phyloP scores from a whole-genome alignment of 495 filamentous ascomycete genomes.

The Penicillium maclennaniae region DNA sequence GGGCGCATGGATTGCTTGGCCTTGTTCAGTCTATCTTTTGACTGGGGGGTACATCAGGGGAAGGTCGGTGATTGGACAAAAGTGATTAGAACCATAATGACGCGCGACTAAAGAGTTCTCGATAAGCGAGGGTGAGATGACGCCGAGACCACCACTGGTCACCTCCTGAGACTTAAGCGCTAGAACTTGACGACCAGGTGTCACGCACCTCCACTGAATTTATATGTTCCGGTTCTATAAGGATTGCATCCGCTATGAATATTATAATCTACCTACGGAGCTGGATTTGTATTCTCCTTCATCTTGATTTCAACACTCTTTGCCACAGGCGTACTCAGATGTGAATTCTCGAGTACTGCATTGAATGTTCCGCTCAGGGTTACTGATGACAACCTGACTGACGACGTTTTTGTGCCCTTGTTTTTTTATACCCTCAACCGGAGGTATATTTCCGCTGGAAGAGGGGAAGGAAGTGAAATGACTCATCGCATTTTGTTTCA shows the following conservation, averaged over 20 bases:
- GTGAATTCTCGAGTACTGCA: too few relatives aligned
- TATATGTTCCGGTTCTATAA: conserved; percentile 3
- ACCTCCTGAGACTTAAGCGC: not conserved
- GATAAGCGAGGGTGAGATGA: conserved; percentile 1
- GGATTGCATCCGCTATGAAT: conserved; percentile 19
- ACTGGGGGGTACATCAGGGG: not conserved
- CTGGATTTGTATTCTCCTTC: conserved; percentile 6
- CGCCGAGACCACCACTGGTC: not conserved
- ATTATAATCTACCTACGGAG: conserved; percentile 7
- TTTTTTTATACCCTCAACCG: not conserved
- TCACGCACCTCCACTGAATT: conserved; percentile 6
- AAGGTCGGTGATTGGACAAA: not conserved
- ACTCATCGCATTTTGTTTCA: not conserved
- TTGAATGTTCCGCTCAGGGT: too few relatives aligned
- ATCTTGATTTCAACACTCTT: not conserved
- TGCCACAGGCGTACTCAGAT: not conserved
- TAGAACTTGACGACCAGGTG: not conserved
- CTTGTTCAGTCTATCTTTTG: not conserved
- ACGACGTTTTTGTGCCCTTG: not conserved
- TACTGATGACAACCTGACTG: not conserved
- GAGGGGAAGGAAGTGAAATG: not conserved
- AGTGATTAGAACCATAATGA: not conserved
- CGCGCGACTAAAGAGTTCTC: not conserved
- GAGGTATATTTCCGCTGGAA: not conserved
- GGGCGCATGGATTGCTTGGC: conserved; percentile 1